Evolutionary conservation across 495 filamentous ascomycete species (phyloP).

Genomic region (Hypoxylon fuscum): DNA sequence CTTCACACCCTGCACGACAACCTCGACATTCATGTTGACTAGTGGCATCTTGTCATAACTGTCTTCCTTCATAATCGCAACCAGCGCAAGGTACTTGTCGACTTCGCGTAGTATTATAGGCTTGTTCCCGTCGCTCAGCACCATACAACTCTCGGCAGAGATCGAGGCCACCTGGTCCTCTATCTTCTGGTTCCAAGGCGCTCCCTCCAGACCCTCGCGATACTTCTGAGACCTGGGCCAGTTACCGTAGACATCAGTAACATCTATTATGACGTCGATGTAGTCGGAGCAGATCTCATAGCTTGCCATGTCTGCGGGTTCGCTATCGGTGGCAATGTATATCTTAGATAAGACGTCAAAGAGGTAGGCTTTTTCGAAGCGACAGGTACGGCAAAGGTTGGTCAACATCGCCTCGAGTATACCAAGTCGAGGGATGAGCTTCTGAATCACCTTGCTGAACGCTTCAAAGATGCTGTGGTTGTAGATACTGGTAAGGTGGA

Average conservation of each 20-base stretch:
- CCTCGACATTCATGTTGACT: slow-evolving; percentile 66
- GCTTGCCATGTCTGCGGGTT: slow-evolving; percentile 87
- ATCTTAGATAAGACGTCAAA: slow-evolving; percentile 98
- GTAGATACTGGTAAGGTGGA: slow-evolving; percentile 96
- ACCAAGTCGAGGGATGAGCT: slow-evolving; percentile 90
- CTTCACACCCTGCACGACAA: slow-evolving; percentile 61
- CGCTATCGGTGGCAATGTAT: slow-evolving; percentile 94
- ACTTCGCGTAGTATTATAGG: slow-evolving; percentile 89
- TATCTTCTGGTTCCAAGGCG: slow-evolving; percentile 69
- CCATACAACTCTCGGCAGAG: slow-evolving; percentile 81
- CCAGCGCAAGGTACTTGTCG: slow-evolving; percentile 83
- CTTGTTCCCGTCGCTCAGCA: slow-evolving; percentile 79
- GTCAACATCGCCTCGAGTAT: slow-evolving; percentile 92
- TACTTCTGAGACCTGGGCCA: slow-evolving; percentile 66
- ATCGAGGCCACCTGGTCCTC: slow-evolving; percentile 68
- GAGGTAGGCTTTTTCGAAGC: slow-evolving; percentile 96
- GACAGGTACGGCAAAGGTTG: slow-evolving; percentile 84
- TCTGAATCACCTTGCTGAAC: slow-evolving; percentile 97
- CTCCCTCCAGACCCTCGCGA: slow-evolving; percentile 65
- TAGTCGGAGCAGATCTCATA: slow-evolving; percentile 99
- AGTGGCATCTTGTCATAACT: slow-evolving; percentile 67
- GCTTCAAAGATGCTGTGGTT: slow-evolving; percentile 98
- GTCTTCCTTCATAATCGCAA: slow-evolving; percentile 77
- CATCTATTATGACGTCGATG: slow-evolving; percentile 96
- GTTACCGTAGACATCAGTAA: slow-evolving; percentile 88